Conservation (phyloP, 805 yeast genomes). For the Ogataea salicorniae region DNA sequence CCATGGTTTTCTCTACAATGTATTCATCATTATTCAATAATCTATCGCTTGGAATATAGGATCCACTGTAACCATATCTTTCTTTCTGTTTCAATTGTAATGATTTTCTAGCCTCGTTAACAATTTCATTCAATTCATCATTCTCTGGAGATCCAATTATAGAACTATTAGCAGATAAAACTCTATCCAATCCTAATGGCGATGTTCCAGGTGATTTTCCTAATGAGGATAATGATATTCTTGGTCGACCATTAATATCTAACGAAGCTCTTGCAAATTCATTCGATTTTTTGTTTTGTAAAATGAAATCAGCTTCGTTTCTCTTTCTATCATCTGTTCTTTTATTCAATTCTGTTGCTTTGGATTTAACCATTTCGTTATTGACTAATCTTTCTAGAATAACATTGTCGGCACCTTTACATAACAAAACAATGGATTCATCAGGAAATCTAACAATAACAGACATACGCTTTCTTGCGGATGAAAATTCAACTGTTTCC, state of each 20-base stretch:
- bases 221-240: constrained; percentile 24
- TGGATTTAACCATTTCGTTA: constrained; percentile 52
- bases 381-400: constrained; percentile 69
- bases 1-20: constrained; percentile 75
- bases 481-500: constrained; percentile 80
- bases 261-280: constrained; percentile 15
- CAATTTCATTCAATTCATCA: constrained; percentile 49
- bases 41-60: constrained; percentile 48
- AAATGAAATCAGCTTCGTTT: constrained; percentile 70
- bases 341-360: constrained; percentile 56
- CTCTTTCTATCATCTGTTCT: constrained; percentile 59
- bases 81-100: constrained; percentile 54
- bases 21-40: constrained; percentile 67
- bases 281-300: constrained; percentile 37
- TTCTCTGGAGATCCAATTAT: constrained; percentile 27
- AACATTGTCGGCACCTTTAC: constrained; percentile 95
- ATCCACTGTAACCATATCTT: constrained; percentile 35
- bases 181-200: constrained; percentile 12
- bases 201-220: constrained; percentile 26
- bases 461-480: constrained; percentile 91
- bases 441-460: constrained; percentile 76
- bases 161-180: constrained; percentile 27
- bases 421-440: constrained; percentile 65
- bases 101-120: constrained; percentile 49
- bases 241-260: background rate